These are phyloP conservation scores for Lentinula raphanica DNA, from an alignment of 768 basidiomycete species.

Conservation along the genomic window DNA sequence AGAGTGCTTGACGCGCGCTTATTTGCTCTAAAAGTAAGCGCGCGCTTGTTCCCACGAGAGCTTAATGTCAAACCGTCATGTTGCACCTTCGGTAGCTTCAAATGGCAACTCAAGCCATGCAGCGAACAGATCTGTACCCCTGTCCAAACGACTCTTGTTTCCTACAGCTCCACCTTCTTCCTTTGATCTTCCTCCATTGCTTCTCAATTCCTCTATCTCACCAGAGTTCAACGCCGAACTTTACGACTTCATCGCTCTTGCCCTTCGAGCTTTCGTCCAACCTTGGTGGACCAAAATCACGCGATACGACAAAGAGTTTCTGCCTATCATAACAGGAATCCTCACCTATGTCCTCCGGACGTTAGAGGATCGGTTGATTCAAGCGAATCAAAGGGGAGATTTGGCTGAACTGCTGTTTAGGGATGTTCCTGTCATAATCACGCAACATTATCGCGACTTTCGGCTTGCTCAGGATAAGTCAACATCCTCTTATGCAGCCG, in stretches of 20 bases:
- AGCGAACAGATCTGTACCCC: neutral
- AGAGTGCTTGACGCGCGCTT: no score
- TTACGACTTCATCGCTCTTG: constrained; percentile 77
- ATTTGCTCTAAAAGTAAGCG: neutral
- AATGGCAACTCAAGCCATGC: neutral
- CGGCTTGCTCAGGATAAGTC: constrained; percentile 60
- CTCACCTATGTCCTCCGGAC: constrained; percentile 52
- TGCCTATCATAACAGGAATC: constrained; percentile 63
- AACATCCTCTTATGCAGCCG: constrained; percentile 64
- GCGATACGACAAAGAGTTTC: constrained; percentile 77
- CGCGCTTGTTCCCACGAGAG: neutral
- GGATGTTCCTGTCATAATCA: constrained; percentile 60
- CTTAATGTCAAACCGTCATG: neutral
- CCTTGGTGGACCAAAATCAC: constrained; percentile 87
- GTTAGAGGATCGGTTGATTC: constrained; percentile 53
- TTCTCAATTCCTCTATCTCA: constrained; percentile 36
- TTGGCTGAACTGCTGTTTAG: constrained; percentile 55
- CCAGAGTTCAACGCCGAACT: constrained; percentile 62
- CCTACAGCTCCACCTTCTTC: neutral
- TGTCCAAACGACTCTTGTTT: constrained; percentile 4
- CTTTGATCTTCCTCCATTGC: constrained; percentile 44
- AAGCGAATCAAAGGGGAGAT: constrained; percentile 32
- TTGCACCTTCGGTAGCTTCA: neutral
- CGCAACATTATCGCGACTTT: constrained; percentile 77
- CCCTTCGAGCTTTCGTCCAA: constrained; percentile 70